phyloP scores from a whole-genome alignment of 768 basidiomycete genomes.

The Ramaria sp. region DNA sequence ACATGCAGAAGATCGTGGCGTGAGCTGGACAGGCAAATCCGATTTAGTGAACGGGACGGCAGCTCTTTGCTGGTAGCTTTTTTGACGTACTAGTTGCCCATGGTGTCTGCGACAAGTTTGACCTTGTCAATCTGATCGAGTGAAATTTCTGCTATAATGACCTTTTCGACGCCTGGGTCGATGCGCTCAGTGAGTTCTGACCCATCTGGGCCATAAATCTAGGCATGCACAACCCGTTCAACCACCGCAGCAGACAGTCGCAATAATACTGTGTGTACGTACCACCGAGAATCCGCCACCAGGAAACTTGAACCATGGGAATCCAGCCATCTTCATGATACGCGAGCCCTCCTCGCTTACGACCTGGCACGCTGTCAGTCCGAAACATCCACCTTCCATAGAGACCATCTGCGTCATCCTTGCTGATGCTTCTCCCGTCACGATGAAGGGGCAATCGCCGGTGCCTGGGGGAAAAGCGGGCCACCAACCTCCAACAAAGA shows the following conservation, averaged over 20 bases:
- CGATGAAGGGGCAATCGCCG: background rate
- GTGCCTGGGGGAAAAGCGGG: background rate
- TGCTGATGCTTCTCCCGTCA: background rate
- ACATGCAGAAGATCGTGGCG: slow-evolving; percentile 1
- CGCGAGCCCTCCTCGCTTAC: background rate
- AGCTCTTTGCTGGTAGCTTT: background rate
- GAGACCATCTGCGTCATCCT: slow-evolving; percentile 1
- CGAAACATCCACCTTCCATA: slow-evolving; percentile 3
- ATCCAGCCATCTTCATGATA: background rate
- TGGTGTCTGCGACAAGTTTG: background rate
- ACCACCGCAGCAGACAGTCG: background rate
- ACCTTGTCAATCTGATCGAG: slow-evolving; percentile 1
- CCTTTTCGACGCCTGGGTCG: background rate
- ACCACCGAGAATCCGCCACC: slow-evolving; percentile 1
- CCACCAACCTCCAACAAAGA: slow-evolving; percentile 1
- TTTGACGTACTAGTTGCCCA: background rate
- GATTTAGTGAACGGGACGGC: background rate
- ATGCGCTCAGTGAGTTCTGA: slow-evolving; percentile 2
- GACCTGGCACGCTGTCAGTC: background rate
- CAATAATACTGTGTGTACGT: background rate
- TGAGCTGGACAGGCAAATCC: background rate
- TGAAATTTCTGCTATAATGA: slow-evolving; percentile 1
- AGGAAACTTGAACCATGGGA: slow-evolving; percentile 2
- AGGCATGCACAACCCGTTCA: background rate
- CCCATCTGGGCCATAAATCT: background rate